Conservation (phyloP, 768 basidiomycete genomes). For the Termitomyces sp. region DNA sequence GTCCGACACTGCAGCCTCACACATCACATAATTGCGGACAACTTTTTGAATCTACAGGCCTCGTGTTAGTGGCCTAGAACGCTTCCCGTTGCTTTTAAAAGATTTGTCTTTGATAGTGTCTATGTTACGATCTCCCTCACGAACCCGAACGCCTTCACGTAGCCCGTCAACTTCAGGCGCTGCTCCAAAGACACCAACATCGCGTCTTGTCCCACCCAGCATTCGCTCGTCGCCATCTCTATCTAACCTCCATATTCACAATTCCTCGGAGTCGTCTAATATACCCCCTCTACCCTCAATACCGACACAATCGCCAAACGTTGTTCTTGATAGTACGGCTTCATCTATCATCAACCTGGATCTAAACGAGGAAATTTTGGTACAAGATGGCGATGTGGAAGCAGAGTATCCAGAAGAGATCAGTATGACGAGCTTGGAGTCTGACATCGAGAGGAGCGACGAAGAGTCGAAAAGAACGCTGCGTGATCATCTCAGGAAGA, state of each 20-base stretch:
- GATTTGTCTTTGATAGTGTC: neutral
- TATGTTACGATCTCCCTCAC: slow-evolving; percentile 27
- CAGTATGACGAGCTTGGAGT: slow-evolving; percentile 38
- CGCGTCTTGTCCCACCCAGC: slow-evolving; percentile 52
- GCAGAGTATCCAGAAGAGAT: slow-evolving; percentile 51
- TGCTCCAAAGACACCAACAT: slow-evolving; percentile 36
- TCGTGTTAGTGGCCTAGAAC: neutral
- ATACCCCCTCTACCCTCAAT: slow-evolving; percentile 27
- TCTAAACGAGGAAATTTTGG: slow-evolving; percentile 62
- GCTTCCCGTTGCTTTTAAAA: neutral
- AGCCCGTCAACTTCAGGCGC: slow-evolving; percentile 5
- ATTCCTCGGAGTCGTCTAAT: slow-evolving; percentile 32
- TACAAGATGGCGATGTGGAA: slow-evolving; percentile 68
- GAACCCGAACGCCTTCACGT: slow-evolving; percentile 11
- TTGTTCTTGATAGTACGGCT: slow-evolving; percentile 57
- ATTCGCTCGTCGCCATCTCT: slow-evolving; percentile 53
- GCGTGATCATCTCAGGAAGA: slow-evolving; percentile 69
- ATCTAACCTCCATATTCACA: slow-evolving; percentile 54
- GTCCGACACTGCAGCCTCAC: too few relatives aligned
- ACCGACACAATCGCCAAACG: slow-evolving; percentile 23
- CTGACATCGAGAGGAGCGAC: slow-evolving; percentile 37
- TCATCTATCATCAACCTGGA: slow-evolving; percentile 71
- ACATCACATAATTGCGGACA: neutral
- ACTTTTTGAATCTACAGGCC: neutral
- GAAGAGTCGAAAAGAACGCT: slow-evolving; percentile 62